Evolutionary conservation across 768 basidiomycete species (phyloP), one percentile per base, ranked within the genome.

Genomic region (Trametes meyenii): DNA sequence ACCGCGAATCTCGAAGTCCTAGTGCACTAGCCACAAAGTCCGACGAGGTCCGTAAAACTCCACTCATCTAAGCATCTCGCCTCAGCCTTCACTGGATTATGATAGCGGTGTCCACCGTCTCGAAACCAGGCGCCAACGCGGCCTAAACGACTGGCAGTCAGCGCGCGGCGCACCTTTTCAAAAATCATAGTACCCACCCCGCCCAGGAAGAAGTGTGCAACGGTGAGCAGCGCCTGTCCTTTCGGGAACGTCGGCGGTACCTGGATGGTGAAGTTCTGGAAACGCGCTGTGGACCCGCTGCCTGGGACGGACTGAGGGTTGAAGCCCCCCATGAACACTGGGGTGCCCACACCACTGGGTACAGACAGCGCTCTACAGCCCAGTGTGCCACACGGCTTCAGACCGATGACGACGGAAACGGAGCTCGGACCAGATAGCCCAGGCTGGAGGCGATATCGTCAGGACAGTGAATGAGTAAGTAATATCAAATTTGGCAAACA

Each of bases 221-320:
- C 66, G 43, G 48, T 48, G 16, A 69, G 53, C 13, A 45, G 19
- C 1, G 62, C 60, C 29, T 61, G 43, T 7, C 67, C 66, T 11
- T 23, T 26, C 17, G 64, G 45, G 53, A 61, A 46, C n/a, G 23
- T 51, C 13, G 50, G 7, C 0, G 71, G 70, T 11, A 73, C 58
- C 12, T 45, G 40, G 2, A 72, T 67, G 8, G 69, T 66, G 62
- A 66, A 70, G 65, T 72, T 72, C 64, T 70, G 67, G 61, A 50
- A 59, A 12, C 39, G 17, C 16, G 35, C 50, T 1, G 52, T 17
- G 1, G 52, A 54, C 24, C 49, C 49, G 35, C 44, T 59, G 40
- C 58, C 50, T 3, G 40, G 17, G 2, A 13, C 21, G 39, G 38
- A 1, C 39, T 50, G 26, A 7, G 58, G 58, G 19, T 26, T 21